phyloP scores from a whole-genome alignment of 2,329 filamentous ascomycete genomes.

The Plectosphaerella cucumerina region DNA sequence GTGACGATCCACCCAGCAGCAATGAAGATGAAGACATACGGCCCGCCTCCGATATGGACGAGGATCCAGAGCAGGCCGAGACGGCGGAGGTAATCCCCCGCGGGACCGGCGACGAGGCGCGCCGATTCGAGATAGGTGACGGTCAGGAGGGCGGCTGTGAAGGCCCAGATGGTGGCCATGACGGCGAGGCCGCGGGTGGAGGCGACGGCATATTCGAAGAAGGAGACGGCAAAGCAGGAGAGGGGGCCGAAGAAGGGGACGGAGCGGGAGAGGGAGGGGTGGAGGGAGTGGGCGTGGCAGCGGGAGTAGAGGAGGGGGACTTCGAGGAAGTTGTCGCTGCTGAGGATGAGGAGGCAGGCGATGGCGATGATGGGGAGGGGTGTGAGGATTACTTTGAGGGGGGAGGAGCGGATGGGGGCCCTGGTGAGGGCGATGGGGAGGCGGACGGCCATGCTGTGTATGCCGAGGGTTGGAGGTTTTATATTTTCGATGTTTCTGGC shows the following conservation, averaged over 20 bases:
- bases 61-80: slow-evolving; percentile 30
- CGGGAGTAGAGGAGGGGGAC: slow-evolving; percentile 48
- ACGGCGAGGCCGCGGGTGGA: slow-evolving; percentile 34
- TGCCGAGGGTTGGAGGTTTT: background rate
- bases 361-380: slow-evolving; percentile 39
- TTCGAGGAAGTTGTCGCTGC: slow-evolving; percentile 39
- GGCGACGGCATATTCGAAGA: slow-evolving; percentile 39
- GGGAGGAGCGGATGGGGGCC: slow-evolving; percentile 47
- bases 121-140: slow-evolving; percentile 46
- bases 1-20: slow-evolving; percentile 19
- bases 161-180: slow-evolving; percentile 37
- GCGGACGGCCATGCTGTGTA: background rate
- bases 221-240: slow-evolving; percentile 45
- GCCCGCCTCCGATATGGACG: slow-evolving; percentile 20
- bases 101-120: slow-evolving; percentile 20
- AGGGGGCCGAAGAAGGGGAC: slow-evolving; percentile 41
- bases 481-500: background rate
- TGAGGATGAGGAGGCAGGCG: slow-evolving; percentile 36
- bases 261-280: slow-evolving; percentile 35
- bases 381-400: slow-evolving; percentile 47
- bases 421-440: background rate
- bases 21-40: slow-evolving; percentile 42
- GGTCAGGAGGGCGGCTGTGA: slow-evolving; percentile 43
- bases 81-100: slow-evolving; percentile 6
- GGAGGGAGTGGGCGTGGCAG: slow-evolving; percentile 42